Evolutionary conservation across 495 filamentous ascomycete genomes (phyloP), one percentile per base, ranked within the genome.

Genomic region (Trichocladium uniseriatum): DNA sequence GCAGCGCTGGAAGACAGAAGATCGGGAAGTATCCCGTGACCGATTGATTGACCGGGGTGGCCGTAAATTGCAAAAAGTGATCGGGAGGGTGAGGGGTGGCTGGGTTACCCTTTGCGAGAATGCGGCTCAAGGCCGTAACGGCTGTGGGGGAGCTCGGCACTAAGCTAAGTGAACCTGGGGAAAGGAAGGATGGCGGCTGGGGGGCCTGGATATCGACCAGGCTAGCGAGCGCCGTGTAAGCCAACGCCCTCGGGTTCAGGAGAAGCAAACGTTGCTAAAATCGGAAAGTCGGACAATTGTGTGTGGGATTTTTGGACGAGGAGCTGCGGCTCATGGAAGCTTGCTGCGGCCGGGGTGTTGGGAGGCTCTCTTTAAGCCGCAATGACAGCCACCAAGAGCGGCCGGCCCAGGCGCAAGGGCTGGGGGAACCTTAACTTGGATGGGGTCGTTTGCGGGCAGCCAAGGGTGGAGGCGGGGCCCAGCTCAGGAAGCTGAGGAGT

Each of bases 21-120:
- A 48, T 27, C 54, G 59, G 56, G 51, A 55, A 38, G 51, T 40
- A 37, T 38, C 61, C 57, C 59, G 61, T 62, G 61, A 62, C 61
- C 38, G 54, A 49, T 55, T 59, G 62, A 63, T 56, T 52, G 60
- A 51, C 57, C 55, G 52, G 54, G 56, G 57, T n/a, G 50, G 41
- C 47, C 41, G 55, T 63, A 58, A 53, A 60, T 60, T 60, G 57
- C 62, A 38, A 51, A 40, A 48, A 34, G 7, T 37, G 38, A 28
- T 43, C 52, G 40, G 48, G 52, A 51, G 47, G 27, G 53, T 24
- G 45, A 44, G 51, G 41, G 38, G 36, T 45, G 50, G 45, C 43
- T 42, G 51, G 49, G 48, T 5, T 29, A 20, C 35, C 41, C n/a
- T 48, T 53, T 10, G 34, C 49, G 41, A 53, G 53, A 54, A 52